Base-by-base conservation (phyloP, 768 basidiomycete genomes). In the Fomitopsis pulvina region DNA sequence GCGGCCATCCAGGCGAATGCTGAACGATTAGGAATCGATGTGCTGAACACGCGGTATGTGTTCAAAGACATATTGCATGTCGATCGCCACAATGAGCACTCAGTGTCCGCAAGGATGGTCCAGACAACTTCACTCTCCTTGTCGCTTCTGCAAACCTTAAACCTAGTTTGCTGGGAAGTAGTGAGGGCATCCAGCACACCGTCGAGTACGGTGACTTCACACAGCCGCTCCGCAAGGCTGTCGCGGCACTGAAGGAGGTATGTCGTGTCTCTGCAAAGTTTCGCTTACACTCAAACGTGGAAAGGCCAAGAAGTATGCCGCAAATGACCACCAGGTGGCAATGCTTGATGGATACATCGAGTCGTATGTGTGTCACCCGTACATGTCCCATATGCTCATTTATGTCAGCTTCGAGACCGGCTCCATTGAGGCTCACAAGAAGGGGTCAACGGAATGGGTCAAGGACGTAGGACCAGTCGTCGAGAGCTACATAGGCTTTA, bases 401-500 rank as follows among this genome's bases (percentile, higher is more conserved):
- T n/a, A n/a, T 20, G n/a, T 24, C 55, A 87, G 88, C 2, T 93
- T 93, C 61, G 67, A 77, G 57, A 82, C 81, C 3, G 91, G 91
- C 9, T 87, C 85, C 8, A 81, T 93, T 43, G 75, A 82, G 53
- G 84, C 78, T 18, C 92, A 94, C 70, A 83, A 87, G 61, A 74
- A 84, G 39, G 91, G 78, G 0, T 90, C 87, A 0, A 77, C 68
- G 25, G 71, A 80, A 53, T 94, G 91, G 91, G 91, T 94, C 22
- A 83, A 85, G 66, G 91, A 94, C 61, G 68, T 88, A 20, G 86
- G 89, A 0, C 91, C 91, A 3, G 84, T 87, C 28, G 91, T 94
- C 16, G 91, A 93, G 66, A 86, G 81, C 26, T 92, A 92, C 64
- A 82, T 92, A 50, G 90, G 90, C 21, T 90, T 89, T 63, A 76